These are phyloP conservation scores for Exophiala oligosperma DNA, from an alignment of 2,329 filamentous ascomycete genomes.

Conservation along the genomic window DNA sequence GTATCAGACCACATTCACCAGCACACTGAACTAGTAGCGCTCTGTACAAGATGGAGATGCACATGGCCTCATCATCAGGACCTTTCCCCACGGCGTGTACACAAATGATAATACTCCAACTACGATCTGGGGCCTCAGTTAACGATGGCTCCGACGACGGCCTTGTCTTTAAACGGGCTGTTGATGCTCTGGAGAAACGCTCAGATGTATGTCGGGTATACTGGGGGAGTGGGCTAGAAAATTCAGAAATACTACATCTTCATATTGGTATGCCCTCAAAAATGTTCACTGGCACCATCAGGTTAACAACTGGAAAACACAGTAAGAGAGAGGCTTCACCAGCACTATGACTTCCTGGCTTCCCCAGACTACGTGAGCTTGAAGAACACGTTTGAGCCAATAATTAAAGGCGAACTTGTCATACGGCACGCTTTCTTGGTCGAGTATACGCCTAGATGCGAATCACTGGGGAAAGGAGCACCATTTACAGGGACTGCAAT, in stretches of 20 bases:
- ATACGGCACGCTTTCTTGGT: slow-evolving; percentile 30
- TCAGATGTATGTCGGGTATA: slow-evolving; percentile 32
- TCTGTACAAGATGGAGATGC: background rate
- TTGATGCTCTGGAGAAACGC: slow-evolving; percentile 25
- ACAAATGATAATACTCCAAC: slow-evolving; percentile 10
- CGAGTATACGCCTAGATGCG: slow-evolving; percentile 30
- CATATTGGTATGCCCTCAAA: slow-evolving; percentile 20
- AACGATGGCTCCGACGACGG: slow-evolving; percentile 16
- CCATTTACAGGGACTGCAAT: slow-evolving; percentile 36
- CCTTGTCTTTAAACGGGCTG: slow-evolving; percentile 26
- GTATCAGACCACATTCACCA: too few species aligned
- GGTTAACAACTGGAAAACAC: background rate
- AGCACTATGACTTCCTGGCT: slow-evolving; percentile 3
- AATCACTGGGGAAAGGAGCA: slow-evolving; percentile 20
- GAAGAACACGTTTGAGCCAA: background rate
- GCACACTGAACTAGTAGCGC: background rate
- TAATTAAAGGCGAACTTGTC: background rate
- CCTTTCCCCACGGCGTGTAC: background rate
- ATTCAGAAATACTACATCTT: slow-evolving; percentile 32
- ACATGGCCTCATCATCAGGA: too few species aligned
- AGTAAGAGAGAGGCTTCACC: slow-evolving; percentile 1
- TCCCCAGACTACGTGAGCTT: background rate
- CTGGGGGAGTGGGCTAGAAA: slow-evolving; percentile 35
- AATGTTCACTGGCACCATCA: background rate
- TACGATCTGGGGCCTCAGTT: background rate